A percentile compares a stretch with the other conserved stretches of the same genome.
Conservation (phyloP, 2,329 filamentous ascomycete species). For the Aspergillus ustus region DNA sequence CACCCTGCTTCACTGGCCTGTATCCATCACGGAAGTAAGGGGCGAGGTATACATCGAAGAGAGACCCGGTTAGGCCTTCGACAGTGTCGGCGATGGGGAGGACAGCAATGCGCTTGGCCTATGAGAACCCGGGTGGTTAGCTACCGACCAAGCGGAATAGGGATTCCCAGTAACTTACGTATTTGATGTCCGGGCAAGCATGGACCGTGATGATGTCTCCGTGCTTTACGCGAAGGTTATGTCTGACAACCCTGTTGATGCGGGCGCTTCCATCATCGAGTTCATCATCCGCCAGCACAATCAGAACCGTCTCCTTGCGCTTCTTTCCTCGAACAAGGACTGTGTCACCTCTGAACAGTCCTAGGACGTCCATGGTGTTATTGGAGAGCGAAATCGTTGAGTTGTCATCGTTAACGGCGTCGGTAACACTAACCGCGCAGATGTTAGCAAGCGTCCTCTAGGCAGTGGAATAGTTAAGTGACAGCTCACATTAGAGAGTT, state of each 20-base stretch:
- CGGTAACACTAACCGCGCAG: slow-evolving; percentile 74
- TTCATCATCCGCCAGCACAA: slow-evolving; percentile 96
- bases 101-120: slow-evolving; percentile 99
- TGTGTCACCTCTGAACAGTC: slow-evolving; percentile 98
- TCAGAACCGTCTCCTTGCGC: slow-evolving; percentile 97
- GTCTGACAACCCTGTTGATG: slow-evolving; percentile 97
- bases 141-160: not conserved
- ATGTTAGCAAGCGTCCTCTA: slow-evolving; percentile 30
- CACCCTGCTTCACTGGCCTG: slow-evolving; percentile 93
- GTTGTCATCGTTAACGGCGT: slow-evolving; percentile 99
- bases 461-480: slow-evolving; percentile 7
- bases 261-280: slow-evolving; percentile 95
- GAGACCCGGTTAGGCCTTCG: slow-evolving; percentile 93
- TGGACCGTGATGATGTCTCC: slow-evolving; percentile 97
- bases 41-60: slow-evolving; percentile 98
- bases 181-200: slow-evolving; percentile 99
- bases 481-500: slow-evolving; percentile 89
- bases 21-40: slow-evolving; percentile 99
- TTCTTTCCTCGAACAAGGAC: slow-evolving; percentile 99
- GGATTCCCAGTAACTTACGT: slow-evolving; percentile 66
- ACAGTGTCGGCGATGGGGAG: slow-evolving; percentile 98
- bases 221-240: slow-evolving; percentile 98
- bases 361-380: slow-evolving; percentile 97
- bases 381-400: slow-evolving; percentile 98
- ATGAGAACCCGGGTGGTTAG: slow-evolving; percentile 28